Conservation (phyloP, 2,329 filamentous ascomycete genomes). For the Aotearoamyces nothofagi region DNA sequence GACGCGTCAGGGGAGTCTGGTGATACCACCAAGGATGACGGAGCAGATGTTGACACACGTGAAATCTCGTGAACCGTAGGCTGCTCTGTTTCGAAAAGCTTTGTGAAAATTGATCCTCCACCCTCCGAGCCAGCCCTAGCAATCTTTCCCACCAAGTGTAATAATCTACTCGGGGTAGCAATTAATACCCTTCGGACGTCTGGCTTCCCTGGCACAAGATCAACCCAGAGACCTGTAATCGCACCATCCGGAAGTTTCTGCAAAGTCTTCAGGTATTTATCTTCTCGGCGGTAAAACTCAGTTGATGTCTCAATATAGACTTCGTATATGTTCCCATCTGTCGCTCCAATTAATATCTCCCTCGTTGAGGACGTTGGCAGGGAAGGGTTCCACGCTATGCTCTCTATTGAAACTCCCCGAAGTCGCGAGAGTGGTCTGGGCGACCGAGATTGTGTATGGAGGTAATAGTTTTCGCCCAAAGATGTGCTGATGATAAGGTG, state of each 20-base stretch:
- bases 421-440: conserved; percentile 69
- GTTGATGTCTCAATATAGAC: conserved; percentile 86
- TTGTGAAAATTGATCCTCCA: conserved; percentile 71
- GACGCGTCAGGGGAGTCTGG: conserved; percentile 50
- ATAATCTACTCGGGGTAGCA: conserved; percentile 60
- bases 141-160: conserved; percentile 69
- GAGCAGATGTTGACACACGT: conserved; percentile 38
- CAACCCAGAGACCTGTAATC: conserved; percentile 75
- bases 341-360: conserved; percentile 80
- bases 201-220: conserved; percentile 43
- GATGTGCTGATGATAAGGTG: conserved; percentile 87
- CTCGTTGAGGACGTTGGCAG: conserved; percentile 85
- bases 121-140: conserved; percentile 62
- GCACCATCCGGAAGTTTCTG: conserved; percentile 73
- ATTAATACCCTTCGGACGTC: conserved; percentile 69
- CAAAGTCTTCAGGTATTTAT: conserved; percentile 76
- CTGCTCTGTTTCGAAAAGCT: conserved; percentile 75
- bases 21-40: conserved; percentile 59
- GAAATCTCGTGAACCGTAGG: conserved; percentile 62
- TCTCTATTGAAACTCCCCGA: conserved; percentile 77
- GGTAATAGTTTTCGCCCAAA: conserved; percentile 91
- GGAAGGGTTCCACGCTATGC: conserved; percentile 87
- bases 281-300: conserved; percentile 90
- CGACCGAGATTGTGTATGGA: conserved; percentile 85
- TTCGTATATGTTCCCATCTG: conserved; percentile 93